Evolutionary conservation across 768 basidiomycete species (phyloP).

Genomic region (Dacryopinax spathularia): DNA sequence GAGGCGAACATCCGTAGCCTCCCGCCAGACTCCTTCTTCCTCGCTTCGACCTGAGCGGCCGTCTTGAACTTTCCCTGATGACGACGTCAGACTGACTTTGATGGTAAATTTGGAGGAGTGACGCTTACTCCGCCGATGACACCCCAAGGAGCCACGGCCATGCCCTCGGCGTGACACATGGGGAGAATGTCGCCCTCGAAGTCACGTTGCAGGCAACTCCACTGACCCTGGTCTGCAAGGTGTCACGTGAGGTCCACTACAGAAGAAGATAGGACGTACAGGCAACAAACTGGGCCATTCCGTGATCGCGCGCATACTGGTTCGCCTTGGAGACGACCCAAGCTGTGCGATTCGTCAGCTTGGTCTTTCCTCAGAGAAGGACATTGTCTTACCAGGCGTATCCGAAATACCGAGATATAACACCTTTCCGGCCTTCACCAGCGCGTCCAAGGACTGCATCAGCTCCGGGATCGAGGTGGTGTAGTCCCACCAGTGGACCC

Average conservation of each 20-base stretch:
- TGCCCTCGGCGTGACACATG: background rate
- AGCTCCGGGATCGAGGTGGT: constrained; percentile 40
- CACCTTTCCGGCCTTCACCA: constrained; percentile 39
- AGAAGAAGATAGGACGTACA: constrained; percentile 16
- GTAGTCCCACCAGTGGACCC: constrained; percentile 40
- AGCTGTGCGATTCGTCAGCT: constrained; percentile 18
- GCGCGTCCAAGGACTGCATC: constrained; percentile 39
- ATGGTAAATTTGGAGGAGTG: background rate
- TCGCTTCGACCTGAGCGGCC: background rate
- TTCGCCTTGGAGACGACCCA: constrained; percentile 39
- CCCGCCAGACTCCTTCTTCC: background rate
- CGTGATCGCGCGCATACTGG: constrained; percentile 37
- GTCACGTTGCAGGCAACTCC: constrained; percentile 15
- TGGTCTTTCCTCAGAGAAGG: background rate
- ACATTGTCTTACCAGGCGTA: constrained; percentile 24
- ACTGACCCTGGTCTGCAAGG: constrained; percentile 3
- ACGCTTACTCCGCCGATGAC: background rate
- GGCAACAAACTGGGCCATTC: constrained; percentile 36
- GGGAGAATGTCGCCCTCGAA: constrained; percentile 24
- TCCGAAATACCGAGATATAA: constrained; percentile 25
- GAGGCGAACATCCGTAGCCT: background rate
- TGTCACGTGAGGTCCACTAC: background rate
- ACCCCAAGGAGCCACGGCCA: background rate
- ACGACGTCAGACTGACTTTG: background rate
- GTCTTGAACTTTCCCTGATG: constrained; percentile 2